These are phyloP conservation scores for Colletotrichum tanaceti DNA, from an alignment of 2,329 filamentous ascomycete genomes.

Conservation along the genomic window DNA sequence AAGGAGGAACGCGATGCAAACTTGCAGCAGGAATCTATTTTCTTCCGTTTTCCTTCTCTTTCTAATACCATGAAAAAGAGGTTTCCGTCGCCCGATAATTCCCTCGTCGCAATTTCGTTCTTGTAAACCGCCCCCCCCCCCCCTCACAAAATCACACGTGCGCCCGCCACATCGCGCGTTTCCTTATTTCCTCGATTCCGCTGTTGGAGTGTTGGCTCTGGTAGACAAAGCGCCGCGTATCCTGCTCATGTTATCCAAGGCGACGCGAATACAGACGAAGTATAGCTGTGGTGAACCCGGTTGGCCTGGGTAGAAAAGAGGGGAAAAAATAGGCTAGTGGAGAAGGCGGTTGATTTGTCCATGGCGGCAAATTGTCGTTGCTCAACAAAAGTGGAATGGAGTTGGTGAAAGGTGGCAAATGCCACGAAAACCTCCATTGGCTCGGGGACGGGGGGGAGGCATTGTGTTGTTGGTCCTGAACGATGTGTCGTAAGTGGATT, in stretches of 20 bases:
- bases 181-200: slow-evolving; percentile 33
- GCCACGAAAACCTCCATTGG: slow-evolving; percentile 6
- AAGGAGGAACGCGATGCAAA: slow-evolving; percentile 24
- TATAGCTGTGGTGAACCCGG: slow-evolving; percentile 5
- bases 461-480: slow-evolving; percentile 18
- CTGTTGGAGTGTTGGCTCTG: slow-evolving; percentile 15
- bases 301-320: slow-evolving; percentile 26
- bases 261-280: slow-evolving; percentile 19
- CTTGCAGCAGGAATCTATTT: slow-evolving; percentile 33
- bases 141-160: slow-evolving; percentile 10
- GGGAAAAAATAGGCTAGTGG: slow-evolving; percentile 7
- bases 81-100: slow-evolving; percentile 18
- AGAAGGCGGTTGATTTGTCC: slow-evolving; percentile 21
- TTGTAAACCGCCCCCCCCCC: too few relatives aligned
- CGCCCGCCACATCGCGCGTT: slow-evolving; percentile 24
- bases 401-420: slow-evolving; percentile 15
- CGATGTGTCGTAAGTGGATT: not conserved
- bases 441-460: slow-evolving; percentile 10
- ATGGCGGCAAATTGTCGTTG: slow-evolving; percentile 32
- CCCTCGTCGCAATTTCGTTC: slow-evolving; percentile 18
- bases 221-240: slow-evolving; percentile 31
- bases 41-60: not conserved
- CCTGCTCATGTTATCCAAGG: not conserved
- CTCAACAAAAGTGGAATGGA: slow-evolving; percentile 25
- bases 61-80: slow-evolving; percentile 28